Conservation (phyloP, 768 basidiomycete species). For the Artomyces pyxidatus region DNA sequence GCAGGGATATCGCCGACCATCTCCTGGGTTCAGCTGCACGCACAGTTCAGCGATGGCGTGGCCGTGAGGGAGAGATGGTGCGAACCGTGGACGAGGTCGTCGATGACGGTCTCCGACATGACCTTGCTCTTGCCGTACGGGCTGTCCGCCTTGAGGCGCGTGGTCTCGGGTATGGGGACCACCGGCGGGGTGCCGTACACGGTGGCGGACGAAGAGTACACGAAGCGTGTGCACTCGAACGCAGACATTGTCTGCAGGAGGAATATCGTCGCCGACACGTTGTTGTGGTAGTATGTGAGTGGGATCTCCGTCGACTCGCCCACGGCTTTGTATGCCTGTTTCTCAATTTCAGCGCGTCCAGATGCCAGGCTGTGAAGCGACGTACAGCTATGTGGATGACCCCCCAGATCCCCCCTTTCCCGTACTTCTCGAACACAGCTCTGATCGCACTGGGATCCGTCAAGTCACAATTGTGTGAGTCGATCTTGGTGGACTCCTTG, state of each 20-base stretch:
- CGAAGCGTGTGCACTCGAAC: constrained; percentile 76
- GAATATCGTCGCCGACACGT: constrained; percentile 81
- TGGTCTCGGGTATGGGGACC: constrained; percentile 92
- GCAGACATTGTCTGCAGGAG: constrained; percentile 84
- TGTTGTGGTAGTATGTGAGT: constrained; percentile 88
- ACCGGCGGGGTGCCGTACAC: constrained; percentile 92
- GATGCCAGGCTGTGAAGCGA: constrained; percentile 16
- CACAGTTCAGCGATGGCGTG: neutral
- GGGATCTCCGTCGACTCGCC: constrained; percentile 95
- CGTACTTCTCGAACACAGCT: constrained; percentile 75
- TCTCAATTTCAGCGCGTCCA: too few species aligned
- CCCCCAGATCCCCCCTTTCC: constrained; percentile 90
- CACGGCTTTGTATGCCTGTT: constrained; percentile 94
- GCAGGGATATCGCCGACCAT: constrained; percentile 80
- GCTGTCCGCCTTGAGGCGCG: constrained; percentile 79
- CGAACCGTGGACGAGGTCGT: constrained; percentile 78
- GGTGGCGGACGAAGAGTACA: constrained; percentile 97
- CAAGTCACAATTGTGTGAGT: constrained; percentile 64
- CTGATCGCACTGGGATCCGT: constrained; percentile 65
- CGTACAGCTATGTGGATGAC: constrained; percentile 91
- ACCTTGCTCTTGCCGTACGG: constrained; percentile 96
- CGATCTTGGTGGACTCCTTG: constrained; percentile 64
- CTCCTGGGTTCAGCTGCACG: constrained; percentile 51
- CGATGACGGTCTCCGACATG: constrained; percentile 84
- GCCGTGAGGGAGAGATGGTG: neutral